Percentiles rank a stretch among this genome's conserved stretches.
These are phyloP conservation scores for Taphrina sp. DNA, from an alignment of 1,139 yeast genomes.

Conservation along the genomic window DNA sequence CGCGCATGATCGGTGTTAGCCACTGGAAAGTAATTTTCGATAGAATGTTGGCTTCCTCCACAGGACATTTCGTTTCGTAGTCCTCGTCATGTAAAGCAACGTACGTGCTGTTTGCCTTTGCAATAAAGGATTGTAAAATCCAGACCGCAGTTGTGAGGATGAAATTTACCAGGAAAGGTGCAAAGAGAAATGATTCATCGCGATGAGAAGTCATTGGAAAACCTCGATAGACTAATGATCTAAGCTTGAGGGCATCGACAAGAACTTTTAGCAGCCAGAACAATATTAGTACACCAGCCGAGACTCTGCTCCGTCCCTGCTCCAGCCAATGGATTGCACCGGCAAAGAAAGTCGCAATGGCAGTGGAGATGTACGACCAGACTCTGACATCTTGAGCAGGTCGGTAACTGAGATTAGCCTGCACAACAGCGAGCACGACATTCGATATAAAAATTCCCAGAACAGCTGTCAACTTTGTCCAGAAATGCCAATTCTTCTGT, in stretches of 20 bases:
- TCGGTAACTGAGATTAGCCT: slow-evolving; percentile 40
- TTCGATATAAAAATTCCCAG: slow-evolving; percentile 17
- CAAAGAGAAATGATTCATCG: slow-evolving; percentile 34
- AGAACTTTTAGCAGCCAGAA: slow-evolving; percentile 68
- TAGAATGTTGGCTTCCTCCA: slow-evolving; percentile 78
- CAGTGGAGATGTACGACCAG: slow-evolving; percentile 48
- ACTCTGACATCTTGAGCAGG: slow-evolving; percentile 49
- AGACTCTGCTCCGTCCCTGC: slow-evolving; percentile 60
- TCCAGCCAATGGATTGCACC: slow-evolving; percentile 67
- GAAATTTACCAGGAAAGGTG: slow-evolving; percentile 36
- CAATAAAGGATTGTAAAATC: slow-evolving; percentile 31
- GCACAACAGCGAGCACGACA: slow-evolving; percentile 29
- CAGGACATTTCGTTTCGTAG: slow-evolving; percentile 59
- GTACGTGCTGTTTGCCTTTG: slow-evolving; percentile 28
- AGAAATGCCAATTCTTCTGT: slow-evolving; percentile 37
- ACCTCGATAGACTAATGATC: slow-evolving; percentile 36
- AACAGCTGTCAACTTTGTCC: slow-evolving; percentile 36
- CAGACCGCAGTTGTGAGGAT: slow-evolving; percentile 31
- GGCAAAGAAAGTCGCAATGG: slow-evolving; percentile 53
- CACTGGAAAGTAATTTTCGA: slow-evolving; percentile 81
- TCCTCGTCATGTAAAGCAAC: slow-evolving; percentile 42
- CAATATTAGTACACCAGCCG: slow-evolving; percentile 67
- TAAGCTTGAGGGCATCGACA: slow-evolving; percentile 41
- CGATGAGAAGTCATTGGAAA: slow-evolving; percentile 33
- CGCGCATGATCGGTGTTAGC: slow-evolving; percentile 87